phyloP scores from a whole-genome alignment of 352 stramenopile genomes.

The Phytophthora hybrid region DNA sequence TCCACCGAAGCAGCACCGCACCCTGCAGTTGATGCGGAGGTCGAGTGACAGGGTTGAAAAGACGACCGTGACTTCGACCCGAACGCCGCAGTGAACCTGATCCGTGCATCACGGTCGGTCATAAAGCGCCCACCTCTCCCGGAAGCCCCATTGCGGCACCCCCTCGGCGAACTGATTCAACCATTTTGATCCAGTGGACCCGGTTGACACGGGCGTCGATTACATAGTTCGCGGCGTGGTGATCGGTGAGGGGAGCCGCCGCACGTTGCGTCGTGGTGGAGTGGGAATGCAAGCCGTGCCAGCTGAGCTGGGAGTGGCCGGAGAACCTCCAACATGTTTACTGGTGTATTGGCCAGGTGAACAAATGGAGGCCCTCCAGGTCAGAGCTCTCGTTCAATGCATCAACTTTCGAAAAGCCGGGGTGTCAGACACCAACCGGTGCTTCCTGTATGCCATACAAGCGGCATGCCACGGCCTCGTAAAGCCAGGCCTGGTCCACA shows the following conservation, averaged over 20 bases:
- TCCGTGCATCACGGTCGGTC: neutral
- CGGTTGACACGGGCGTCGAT: neutral
- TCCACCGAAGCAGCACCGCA: too few relatives aligned
- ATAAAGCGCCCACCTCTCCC: neutral
- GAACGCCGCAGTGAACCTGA: too few relatives aligned
- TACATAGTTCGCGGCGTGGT: neutral
- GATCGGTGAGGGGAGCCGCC: conserved; percentile 4
- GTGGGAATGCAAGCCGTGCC: neutral
- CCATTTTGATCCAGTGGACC: neutral
- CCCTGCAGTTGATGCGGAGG: too few relatives aligned
- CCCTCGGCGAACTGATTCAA: neutral
- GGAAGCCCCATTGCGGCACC: neutral
- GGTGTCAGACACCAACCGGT: neutral
- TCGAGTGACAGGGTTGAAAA: too few relatives aligned
- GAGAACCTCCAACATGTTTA: neutral
- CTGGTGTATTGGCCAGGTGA: conserved; percentile 6
- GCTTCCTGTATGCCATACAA: neutral
- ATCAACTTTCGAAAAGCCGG: neutral
- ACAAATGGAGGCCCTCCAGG: neutral
- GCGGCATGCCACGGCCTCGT: neutral
- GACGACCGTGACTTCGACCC: too few relatives aligned
- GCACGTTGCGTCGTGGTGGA: conserved; percentile 4
- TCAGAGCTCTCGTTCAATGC: neutral
- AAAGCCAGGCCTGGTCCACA: neutral
- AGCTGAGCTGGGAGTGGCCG: conserved; percentile 11